Evolutionary conservation across 148 eudicot genomes (phyloP), one percentile per base, ranked within the genome.

Genomic region (Rhododendron henanense): DNA sequence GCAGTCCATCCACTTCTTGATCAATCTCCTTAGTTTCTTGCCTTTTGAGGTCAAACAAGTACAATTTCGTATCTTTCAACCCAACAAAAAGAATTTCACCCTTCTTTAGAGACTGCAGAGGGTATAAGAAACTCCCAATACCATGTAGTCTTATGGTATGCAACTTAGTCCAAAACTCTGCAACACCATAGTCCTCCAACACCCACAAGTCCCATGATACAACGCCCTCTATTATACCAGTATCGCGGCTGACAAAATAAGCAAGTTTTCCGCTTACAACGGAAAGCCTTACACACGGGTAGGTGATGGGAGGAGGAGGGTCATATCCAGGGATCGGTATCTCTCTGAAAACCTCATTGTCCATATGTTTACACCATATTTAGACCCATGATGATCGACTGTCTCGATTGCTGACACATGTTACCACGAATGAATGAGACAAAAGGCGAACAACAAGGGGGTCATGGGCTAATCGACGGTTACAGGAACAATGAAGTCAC

Each of bases 301-400:
- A 2, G 28, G 0, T 23, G 6, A 0, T 3, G n/a, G 28, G n/a
- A 19, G 0, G 28, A 0, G 16, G 50, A 4, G 0, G 6, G 5
- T 44, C 31, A 65, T n/a, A n/a, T 16, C 3, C 73, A 7, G 73
- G 73, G 28, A n/a, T 5, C n/a, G 1, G 13, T 21, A 25, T 65
- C 31, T 65, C 33, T 25, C 73, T 65, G 13, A 65, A 65, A 65
- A 65, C 73, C 73, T 21, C 73, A 23, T 65, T 33, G 10, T 65
- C 73, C 31, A 65, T 25, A 21, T n/a, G n/a, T n/a, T n/a, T n/a
- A n/a, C n/a, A n/a, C n/a, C n/a, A n/a, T n/a, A n/a, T n/a, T n/a
- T n/a, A n/a, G n/a, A n/a, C n/a, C n/a, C n/a, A n/a, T n/a, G n/a
- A n/a, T n/a, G n/a, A n/a, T n/a, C n/a, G n/a, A n/a, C n/a, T n/a